Percentiles rank a stretch among this genome's conserved stretches.
These are phyloP conservation scores for Fraxinus velutina DNA, from an alignment of 305 asterid genomes.

Conservation along the genomic window DNA sequence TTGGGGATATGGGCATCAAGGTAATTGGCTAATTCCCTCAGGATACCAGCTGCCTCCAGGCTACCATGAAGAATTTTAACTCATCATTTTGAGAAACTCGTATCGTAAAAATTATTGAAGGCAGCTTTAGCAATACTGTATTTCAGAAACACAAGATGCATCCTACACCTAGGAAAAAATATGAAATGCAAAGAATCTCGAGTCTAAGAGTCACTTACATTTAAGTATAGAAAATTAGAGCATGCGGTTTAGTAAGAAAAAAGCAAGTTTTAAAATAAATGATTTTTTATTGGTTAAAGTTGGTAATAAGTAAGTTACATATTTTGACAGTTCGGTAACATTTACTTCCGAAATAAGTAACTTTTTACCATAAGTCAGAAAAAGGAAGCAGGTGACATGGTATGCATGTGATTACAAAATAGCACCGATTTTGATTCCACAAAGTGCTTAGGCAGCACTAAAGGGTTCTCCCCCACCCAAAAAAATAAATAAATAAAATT, in stretches of 20 bases:
- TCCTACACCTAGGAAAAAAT: neutral
- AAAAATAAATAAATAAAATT: neutral
- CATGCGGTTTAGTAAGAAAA: neutral
- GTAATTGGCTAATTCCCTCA: constrained; percentile 86
- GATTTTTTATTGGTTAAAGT: neutral
- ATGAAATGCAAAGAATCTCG: neutral
- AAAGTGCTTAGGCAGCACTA: neutral
- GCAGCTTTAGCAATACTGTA: neutral
- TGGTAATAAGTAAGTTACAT: neutral
- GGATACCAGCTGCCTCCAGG: constrained; percentile 91
- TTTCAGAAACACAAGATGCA: neutral
- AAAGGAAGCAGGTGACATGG: neutral
- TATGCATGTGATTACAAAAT: neutral
- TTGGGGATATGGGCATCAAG: constrained; percentile 77
- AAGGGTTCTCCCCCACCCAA: neutral
- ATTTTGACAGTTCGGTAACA: neutral
- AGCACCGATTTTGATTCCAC: neutral
- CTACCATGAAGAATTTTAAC: constrained; percentile 32
- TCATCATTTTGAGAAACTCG: neutral
- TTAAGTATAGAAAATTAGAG: neutral
- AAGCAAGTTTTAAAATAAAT: neutral
- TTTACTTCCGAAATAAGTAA: neutral
- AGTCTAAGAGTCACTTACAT: neutral
- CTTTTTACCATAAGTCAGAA: neutral
- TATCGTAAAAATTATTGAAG: neutral